Evolutionary conservation across 139 green algal species (phyloP), one percentile per base, ranked within the genome.

Genomic region (Micromonas commoda): DNA sequence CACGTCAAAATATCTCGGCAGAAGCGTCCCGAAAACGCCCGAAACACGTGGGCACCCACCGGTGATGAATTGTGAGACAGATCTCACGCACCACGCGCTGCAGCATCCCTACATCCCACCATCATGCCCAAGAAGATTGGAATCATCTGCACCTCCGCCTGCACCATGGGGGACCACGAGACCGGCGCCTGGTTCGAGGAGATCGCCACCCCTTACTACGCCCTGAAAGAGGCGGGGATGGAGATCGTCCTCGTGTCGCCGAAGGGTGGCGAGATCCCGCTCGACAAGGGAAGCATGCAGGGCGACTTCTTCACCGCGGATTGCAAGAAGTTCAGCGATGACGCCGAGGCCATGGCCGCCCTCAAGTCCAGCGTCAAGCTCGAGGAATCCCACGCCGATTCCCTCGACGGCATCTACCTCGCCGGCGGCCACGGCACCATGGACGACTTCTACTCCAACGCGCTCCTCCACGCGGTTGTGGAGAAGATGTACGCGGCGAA

Each of bases 121-220:
- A 45, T 33, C 28, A 64, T 34, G 21, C 21, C 37, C 37, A 75
- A 75, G 35, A 52, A 45, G 19, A 21, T 78, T 13, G 31, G 24
- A 5, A 53, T 78, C 24, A n/a, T 78, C 4, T 70, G 72, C 72
- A 78, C 72, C 20, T 68, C 72, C 39, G 28, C 72, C 24, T 35
- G 4, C 45, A 32, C 3, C 31, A 21, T 3, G 6, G 26, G 31
- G 0, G 34, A 73, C 24, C 1, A 73, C 34, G n/a, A 35, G 1
- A 77, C 71, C 72, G 72, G 72, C 13, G 72, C 33, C 52, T 83
- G 79, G 79, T 29, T 68, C 24, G 79, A 83, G 64, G 79, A 83
- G 33, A 51, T 83, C 37, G 71, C 71, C 1, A 32, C 3, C n/a
- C 79, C 79, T 26, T 83, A 79, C 71, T 80, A 79, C 57, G 4